phyloP scores from a whole-genome alignment of 257 asterid genomes.

The Capsicum chinense region DNA sequence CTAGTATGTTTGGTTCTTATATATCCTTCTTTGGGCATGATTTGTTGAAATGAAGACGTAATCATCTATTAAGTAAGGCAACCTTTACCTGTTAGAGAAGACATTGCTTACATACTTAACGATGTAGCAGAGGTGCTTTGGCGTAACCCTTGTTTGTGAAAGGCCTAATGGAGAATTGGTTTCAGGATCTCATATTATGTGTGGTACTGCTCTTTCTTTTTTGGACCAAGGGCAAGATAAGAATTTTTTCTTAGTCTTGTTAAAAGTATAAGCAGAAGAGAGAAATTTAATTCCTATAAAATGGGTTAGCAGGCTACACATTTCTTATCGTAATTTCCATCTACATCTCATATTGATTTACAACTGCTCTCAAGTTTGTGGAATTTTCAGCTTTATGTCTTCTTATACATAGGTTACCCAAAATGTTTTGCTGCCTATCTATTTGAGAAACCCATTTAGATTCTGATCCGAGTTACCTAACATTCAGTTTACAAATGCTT shows the following conservation, averaged over 20 bases:
- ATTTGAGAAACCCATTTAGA: slow-evolving; percentile 15
- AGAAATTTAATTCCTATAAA: not conserved
- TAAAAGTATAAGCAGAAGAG: slow-evolving; percentile 17
- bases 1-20: no score
- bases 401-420: not conserved
- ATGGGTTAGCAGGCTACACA: not conserved
- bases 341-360: not conserved
- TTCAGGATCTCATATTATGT: not conserved
- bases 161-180: not conserved
- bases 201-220: not conserved
- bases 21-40: no score
- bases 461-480: not conserved
- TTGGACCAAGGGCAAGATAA: slow-evolving; percentile 4
- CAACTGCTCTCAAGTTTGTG: slow-evolving; percentile 24
- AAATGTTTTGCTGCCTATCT: slow-evolving; percentile 1
- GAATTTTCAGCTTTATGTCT: slow-evolving; percentile 15
- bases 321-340: not conserved
- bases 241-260: not conserved
- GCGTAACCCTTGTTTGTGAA: slow-evolving; percentile 7
- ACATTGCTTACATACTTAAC: no score
- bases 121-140: not conserved
- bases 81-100: no score
- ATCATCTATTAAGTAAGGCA: no score
- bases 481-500: not conserved
- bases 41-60: no score